These are phyloP conservation scores for Adiantum capillusveneris DNA, from an alignment of 75 land plant genomes.

Conservation along the genomic window DNA sequence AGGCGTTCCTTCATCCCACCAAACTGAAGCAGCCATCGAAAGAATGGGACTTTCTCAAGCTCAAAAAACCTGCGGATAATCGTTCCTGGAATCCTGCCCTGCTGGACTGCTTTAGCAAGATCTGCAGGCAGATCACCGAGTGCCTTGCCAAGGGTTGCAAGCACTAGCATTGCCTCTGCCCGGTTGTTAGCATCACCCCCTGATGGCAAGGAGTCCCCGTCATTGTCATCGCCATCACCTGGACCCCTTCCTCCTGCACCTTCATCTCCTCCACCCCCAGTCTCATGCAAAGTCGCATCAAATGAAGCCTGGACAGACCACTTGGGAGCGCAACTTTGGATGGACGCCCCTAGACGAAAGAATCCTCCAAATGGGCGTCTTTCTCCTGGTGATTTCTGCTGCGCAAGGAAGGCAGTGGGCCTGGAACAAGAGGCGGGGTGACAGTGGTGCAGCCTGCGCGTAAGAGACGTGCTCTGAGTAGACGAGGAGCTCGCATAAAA, in stretches of 20 bases:
- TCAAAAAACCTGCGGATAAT: slow-evolving; percentile 26
- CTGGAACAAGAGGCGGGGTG: too few relatives aligned
- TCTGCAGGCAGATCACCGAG: slow-evolving; percentile 33
- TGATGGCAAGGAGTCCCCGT: not conserved
- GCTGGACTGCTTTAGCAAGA: slow-evolving; percentile 31
- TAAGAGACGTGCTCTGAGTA: too few relatives aligned
- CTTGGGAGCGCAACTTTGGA: too few relatives aligned
- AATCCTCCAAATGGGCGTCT: too few relatives aligned
- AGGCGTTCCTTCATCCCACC: slow-evolving; percentile 42
- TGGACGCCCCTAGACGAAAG: too few relatives aligned
- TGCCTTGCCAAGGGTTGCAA: slow-evolving; percentile 29
- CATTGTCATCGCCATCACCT: slow-evolving; percentile 15
- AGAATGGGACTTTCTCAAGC: slow-evolving; percentile 29
- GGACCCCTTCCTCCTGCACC: not conserved
- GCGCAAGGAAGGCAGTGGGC: too few relatives aligned
- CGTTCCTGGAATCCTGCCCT: slow-evolving; percentile 31
- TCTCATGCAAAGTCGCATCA: not conserved
- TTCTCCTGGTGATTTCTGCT: too few relatives aligned
- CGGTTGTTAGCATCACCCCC: slow-evolving; percentile 23
- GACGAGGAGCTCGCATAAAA: too few relatives aligned
- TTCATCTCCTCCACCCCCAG: not conserved
- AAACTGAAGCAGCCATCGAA: slow-evolving; percentile 36
- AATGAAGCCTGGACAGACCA: too few relatives aligned
- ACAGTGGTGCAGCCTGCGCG: too few relatives aligned
- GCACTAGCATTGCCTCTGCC: slow-evolving; percentile 25